Percentiles rank a stretch among this genome's conserved stretches.
phyloP scores from a whole-genome alignment of 1,284 basidiomycete species.

The Cryptococcus sp. region DNA sequence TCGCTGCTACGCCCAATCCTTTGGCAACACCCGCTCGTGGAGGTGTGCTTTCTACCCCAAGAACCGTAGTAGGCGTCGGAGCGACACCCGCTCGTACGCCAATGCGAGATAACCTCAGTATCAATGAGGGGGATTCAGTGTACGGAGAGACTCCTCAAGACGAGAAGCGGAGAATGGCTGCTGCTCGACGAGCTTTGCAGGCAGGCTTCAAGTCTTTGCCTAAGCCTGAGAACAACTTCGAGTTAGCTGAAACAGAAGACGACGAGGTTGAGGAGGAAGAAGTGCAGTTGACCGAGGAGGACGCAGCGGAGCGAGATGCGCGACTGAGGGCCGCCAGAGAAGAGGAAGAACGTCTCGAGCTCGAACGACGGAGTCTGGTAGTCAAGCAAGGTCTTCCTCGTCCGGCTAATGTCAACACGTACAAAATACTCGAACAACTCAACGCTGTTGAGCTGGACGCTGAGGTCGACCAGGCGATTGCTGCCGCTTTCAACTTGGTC shows the following conservation, averaged over 20 bases:
- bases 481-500: constrained; percentile 66
- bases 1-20: constrained; percentile 92
- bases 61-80: constrained; percentile 53
- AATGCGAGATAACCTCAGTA: constrained; percentile 82
- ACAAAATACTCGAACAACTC: constrained; percentile 64
- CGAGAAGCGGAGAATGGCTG: constrained; percentile 63
- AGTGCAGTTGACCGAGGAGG: constrained; percentile 65
- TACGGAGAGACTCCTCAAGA: constrained; percentile 73
- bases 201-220: constrained; percentile 83
- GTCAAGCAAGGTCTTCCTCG: constrained; percentile 85
- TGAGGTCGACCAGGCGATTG: constrained; percentile 58
- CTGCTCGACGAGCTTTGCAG: constrained; percentile 71
- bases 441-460: constrained; percentile 29
- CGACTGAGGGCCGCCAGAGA: constrained; percentile 67
- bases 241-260: constrained; percentile 83
- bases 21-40: constrained; percentile 74
- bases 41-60: constrained; percentile 65
- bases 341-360: constrained; percentile 72
- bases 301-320: constrained; percentile 90
- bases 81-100: constrained; percentile 87
- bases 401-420: constrained; percentile 77
- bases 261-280: constrained; percentile 57
- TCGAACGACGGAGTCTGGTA: constrained; percentile 77
- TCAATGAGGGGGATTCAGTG: constrained; percentile 69
- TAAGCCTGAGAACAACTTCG: constrained; percentile 96